Conservation (phyloP, 2,329 filamentous ascomycete genomes). For the Aspergillus udagawae region DNA sequence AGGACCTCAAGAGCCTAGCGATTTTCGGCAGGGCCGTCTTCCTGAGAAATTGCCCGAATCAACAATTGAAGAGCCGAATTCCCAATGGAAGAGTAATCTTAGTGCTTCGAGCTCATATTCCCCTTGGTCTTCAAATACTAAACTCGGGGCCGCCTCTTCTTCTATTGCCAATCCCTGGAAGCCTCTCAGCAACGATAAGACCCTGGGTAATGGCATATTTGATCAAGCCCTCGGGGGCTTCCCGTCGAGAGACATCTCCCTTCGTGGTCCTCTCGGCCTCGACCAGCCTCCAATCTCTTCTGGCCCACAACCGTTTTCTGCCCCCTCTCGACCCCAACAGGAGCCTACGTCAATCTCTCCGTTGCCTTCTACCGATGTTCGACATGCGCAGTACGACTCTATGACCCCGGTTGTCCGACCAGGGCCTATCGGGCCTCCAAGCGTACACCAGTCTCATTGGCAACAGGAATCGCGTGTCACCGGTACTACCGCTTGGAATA, state of each 20-base stretch:
- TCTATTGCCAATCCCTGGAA: conserved; percentile 56
- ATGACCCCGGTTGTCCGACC: conserved; percentile 40
- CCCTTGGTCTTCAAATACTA: conserved; percentile 35
- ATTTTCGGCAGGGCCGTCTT: conserved; percentile 15
- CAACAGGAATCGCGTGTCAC: conserved; percentile 25
- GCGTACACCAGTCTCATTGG: conserved; percentile 30
- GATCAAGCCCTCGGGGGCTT: conserved; percentile 51
- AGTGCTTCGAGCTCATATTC: conserved; percentile 34
- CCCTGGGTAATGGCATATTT: conserved; percentile 62
- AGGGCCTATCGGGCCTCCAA: conserved; percentile 46
- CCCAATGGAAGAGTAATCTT: conserved; percentile 37
- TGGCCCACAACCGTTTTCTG: conserved; percentile 28
- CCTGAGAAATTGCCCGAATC: conserved; percentile 21
- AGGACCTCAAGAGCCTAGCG: conserved; percentile 23
- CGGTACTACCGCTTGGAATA: conserved; percentile 41
- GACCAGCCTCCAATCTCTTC: conserved; percentile 37
- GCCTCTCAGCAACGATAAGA: conserved; percentile 51
- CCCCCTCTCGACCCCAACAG: conserved; percentile 26
- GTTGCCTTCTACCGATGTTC: conserved; percentile 38
- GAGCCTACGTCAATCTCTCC: conserved; percentile 33
- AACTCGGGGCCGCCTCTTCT: conserved; percentile 30
- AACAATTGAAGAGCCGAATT: conserved; percentile 30
- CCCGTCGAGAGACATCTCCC: conserved; percentile 40
- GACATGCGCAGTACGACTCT: conserved; percentile 34
- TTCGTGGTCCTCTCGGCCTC: conserved; percentile 39